These are phyloP conservation scores for Globisporangium ultimum DNA, from an alignment of 352 stramenopile genomes.

Conservation along the genomic window DNA sequence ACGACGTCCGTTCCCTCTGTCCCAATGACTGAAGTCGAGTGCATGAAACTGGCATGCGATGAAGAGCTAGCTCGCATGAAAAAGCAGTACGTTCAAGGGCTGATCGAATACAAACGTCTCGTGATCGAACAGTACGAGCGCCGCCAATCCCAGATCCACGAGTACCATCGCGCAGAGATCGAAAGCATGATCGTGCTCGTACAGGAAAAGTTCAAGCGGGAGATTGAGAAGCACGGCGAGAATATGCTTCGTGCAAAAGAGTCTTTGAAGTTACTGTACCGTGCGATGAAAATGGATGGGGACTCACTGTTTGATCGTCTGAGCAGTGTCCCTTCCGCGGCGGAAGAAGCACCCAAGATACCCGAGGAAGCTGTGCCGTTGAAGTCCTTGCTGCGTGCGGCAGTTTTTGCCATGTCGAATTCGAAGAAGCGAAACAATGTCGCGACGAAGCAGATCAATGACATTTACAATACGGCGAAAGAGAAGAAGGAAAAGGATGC, in stretches of 20 bases:
- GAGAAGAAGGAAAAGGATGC: slow-evolving; percentile 1
- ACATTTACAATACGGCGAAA: slow-evolving; percentile 38
- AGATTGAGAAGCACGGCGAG: slow-evolving; percentile 49
- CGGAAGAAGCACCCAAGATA: background rate
- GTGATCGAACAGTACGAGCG: slow-evolving; percentile 71
- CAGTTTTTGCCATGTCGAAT: slow-evolving; percentile 64
- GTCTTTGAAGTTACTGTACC: slow-evolving; percentile 65
- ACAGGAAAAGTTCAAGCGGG: slow-evolving; percentile 56
- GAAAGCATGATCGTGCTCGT: slow-evolving; percentile 55
- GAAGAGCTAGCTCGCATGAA: slow-evolving; percentile 46
- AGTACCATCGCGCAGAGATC: slow-evolving; percentile 60
- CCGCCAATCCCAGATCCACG: slow-evolving; percentile 47
- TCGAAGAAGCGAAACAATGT: slow-evolving; percentile 43
- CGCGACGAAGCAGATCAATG: slow-evolving; percentile 31
- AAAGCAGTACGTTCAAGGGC: slow-evolving; percentile 48
- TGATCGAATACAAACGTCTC: slow-evolving; percentile 70
- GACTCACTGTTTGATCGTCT: background rate
- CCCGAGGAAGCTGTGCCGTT: slow-evolving; percentile 30
- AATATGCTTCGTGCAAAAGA: slow-evolving; percentile 50
- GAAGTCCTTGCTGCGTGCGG: slow-evolving; percentile 52
- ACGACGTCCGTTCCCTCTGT: slow-evolving; percentile 4
- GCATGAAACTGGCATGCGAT: slow-evolving; percentile 28
- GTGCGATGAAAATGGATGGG: slow-evolving; percentile 25
- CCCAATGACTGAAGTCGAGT: slow-evolving; percentile 35
- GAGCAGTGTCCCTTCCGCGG: background rate